Conservation (phyloP, 139 green algal species). For the Nannochloris sp. region DNA sequence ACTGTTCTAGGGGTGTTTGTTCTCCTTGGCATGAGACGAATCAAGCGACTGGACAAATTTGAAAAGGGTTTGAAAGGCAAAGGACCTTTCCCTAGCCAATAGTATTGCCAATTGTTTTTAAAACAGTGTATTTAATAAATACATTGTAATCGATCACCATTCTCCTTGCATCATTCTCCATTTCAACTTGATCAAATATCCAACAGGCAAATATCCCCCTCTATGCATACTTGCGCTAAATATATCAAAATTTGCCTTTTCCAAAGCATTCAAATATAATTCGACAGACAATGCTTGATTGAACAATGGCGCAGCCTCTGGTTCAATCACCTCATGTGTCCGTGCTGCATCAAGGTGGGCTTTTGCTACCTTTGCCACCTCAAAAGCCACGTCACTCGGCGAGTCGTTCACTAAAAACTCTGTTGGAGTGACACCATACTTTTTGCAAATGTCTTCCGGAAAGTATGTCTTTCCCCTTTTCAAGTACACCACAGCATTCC, state of each 20-base stretch:
- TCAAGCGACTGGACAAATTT: slow-evolving; percentile 76
- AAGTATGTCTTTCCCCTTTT: neutral
- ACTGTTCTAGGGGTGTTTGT: slow-evolving; percentile 45
- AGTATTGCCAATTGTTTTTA: neutral
- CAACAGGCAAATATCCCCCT: slow-evolving; percentile 35
- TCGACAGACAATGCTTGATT: slow-evolving; percentile 35
- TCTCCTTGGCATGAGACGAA: slow-evolving; percentile 34
- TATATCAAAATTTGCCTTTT: slow-evolving; percentile 48
- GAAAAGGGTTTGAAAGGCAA: slow-evolving; percentile 54
- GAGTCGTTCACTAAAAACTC: slow-evolving; percentile 1
- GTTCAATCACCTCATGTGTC: slow-evolving; percentile 14
- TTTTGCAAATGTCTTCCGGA: neutral
- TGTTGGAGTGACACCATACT: neutral
- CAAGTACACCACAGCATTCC: neutral
- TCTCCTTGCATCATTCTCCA: slow-evolving; percentile 30
- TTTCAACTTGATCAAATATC: slow-evolving; percentile 52
- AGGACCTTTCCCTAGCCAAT: neutral
- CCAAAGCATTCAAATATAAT: slow-evolving; percentile 53
- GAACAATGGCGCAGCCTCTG: slow-evolving; percentile 31
- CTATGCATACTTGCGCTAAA: slow-evolving; percentile 36
- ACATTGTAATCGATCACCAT: slow-evolving; percentile 8
- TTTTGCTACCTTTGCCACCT: slow-evolving; percentile 7
- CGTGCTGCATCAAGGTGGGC: slow-evolving; percentile 56
- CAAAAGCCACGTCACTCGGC: slow-evolving; percentile 23
- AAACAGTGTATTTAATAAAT: neutral